phyloP scores from a whole-genome alignment of 2,329 filamentous ascomycete genomes.

The Ceratocystis huliohia region DNA sequence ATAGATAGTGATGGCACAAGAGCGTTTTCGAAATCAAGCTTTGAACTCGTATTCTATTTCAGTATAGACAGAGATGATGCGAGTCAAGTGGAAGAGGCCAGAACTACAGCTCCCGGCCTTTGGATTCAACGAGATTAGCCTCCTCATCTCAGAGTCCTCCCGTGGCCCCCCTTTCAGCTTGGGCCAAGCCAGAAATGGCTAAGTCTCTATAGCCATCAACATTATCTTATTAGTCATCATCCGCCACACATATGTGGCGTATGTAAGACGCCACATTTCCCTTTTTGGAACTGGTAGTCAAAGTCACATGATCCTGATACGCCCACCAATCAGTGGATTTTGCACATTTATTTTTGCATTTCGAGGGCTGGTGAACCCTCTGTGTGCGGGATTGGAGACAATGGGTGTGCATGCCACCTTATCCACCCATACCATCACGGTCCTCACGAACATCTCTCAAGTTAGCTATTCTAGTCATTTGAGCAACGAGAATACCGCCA shows the following conservation, averaged over 20 bases:
- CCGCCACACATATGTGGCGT: constrained; percentile 3
- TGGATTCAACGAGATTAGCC: constrained; percentile 9
- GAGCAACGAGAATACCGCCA: constrained; percentile 21
- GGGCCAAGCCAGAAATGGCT: constrained; percentile 5
- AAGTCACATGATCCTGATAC: constrained; percentile 13
- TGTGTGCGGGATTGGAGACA: constrained; percentile 14
- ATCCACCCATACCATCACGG: constrained; percentile 20
- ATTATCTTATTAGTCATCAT: constrained; percentile 18
- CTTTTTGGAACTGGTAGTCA: background rate
- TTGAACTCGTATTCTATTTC: background rate
- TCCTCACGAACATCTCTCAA: constrained; percentile 19
- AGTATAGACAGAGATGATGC: background rate
- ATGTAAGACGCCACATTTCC: background rate
- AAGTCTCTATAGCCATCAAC: constrained; percentile 1
- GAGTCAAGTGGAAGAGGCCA: background rate
- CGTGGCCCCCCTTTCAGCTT: constrained; percentile 12
- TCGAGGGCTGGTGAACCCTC: constrained; percentile 20
- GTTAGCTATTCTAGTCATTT: constrained; percentile 21
- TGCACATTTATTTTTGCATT: constrained; percentile 19
- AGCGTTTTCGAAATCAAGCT: background rate
- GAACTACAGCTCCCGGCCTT: background rate
- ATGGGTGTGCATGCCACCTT: constrained; percentile 19
- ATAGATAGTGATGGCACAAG: background rate
- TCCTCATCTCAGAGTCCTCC: constrained; percentile 13
- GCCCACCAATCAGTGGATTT: constrained; percentile 19